phyloP scores from a whole-genome alignment of 169 alveolate genomes.

The Plasmodium vivax region DNA sequence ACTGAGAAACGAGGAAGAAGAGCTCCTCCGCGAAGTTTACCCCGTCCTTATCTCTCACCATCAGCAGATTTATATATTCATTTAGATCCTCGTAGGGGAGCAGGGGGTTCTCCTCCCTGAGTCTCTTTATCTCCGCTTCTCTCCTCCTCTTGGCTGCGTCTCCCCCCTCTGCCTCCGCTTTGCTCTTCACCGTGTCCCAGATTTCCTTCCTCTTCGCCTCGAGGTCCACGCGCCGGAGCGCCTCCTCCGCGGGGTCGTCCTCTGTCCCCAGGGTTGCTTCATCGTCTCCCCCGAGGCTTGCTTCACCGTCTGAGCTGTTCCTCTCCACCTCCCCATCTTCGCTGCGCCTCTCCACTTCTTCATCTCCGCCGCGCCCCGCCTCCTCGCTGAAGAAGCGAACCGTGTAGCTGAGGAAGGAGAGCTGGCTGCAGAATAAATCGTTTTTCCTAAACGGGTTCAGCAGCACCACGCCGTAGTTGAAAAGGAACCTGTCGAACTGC shows the following conservation, averaged over 20 bases:
- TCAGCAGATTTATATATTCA: constrained; percentile 33
- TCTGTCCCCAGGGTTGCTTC: no score
- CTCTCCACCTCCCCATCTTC: background rate
- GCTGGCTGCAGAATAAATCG: constrained; percentile 42
- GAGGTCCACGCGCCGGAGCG: background rate
- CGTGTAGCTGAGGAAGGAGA: constrained; percentile 26
- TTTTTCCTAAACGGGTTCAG: constrained; percentile 47
- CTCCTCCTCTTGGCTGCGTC: background rate
- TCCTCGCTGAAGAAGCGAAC: constrained; percentile 10
- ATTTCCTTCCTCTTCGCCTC: constrained; percentile 40
- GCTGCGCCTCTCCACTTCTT: background rate
- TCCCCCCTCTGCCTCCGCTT: background rate
- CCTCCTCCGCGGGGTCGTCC: background rate
- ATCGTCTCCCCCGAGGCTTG: background rate
- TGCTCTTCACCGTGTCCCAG: background rate
- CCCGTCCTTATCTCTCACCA: constrained; percentile 25
- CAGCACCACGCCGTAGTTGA: constrained; percentile 46
- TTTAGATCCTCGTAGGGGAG: constrained; percentile 6
- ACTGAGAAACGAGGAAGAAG: constrained; percentile 15
- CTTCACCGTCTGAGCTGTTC: background rate
- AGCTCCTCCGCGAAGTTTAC: constrained; percentile 53
- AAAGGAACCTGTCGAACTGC: constrained; percentile 44
- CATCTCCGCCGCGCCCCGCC: no score
- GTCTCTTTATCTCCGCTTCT: background rate
- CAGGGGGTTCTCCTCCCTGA: constrained; percentile 1